Evolutionary conservation across 345 rosid species (phyloP).

Genomic region (Cochlearia excelsa): DNA sequence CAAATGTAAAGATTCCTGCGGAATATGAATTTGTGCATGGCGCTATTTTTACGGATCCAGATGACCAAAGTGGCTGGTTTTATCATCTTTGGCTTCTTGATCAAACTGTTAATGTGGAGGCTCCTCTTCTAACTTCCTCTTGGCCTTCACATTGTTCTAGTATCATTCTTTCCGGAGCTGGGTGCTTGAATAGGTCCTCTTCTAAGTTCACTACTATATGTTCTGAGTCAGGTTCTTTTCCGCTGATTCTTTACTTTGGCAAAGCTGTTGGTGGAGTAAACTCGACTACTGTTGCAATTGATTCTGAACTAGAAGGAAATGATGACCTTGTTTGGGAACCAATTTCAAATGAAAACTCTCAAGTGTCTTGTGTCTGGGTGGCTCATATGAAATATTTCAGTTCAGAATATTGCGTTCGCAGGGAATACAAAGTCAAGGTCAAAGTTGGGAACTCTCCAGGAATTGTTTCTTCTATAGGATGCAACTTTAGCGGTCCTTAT

Average conservation of each 20-base stretch:
- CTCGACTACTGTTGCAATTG: slow-evolving; percentile 51
- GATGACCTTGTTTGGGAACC: slow-evolving; percentile 64
- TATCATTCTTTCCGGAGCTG: slow-evolving; percentile 40
- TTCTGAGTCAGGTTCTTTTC: slow-evolving; percentile 50
- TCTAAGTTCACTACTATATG: slow-evolving; percentile 37
- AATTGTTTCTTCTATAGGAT: slow-evolving; percentile 62
- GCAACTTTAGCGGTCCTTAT: slow-evolving; percentile 41
- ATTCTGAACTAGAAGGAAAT: slow-evolving; percentile 37
- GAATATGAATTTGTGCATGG: slow-evolving; percentile 70
- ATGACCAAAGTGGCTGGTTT: slow-evolving; percentile 98
- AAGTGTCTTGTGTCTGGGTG: slow-evolving; percentile 61
- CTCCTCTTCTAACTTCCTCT: slow-evolving; percentile 65
- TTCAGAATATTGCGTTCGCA: slow-evolving; percentile 30
- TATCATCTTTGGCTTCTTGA: slow-evolving; percentile 96
- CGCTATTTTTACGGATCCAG: slow-evolving; percentile 82
- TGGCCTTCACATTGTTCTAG: slow-evolving; percentile 78
- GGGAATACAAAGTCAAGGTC: slow-evolving; percentile 47
- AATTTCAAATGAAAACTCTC: slow-evolving; percentile 41
- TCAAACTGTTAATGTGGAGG: slow-evolving; percentile 62
- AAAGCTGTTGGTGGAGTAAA: slow-evolving; percentile 71
- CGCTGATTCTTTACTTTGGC: slow-evolving; percentile 70
- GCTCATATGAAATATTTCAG: slow-evolving; percentile 41
- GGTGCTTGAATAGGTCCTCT: slow-evolving; percentile 34
- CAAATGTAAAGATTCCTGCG: slow-evolving; percentile 50
- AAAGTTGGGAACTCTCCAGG: slow-evolving; percentile 63